These are phyloP conservation scores for Solanum hybrid DNA, from an alignment of 305 asterid genomes.

Conservation along the genomic window DNA sequence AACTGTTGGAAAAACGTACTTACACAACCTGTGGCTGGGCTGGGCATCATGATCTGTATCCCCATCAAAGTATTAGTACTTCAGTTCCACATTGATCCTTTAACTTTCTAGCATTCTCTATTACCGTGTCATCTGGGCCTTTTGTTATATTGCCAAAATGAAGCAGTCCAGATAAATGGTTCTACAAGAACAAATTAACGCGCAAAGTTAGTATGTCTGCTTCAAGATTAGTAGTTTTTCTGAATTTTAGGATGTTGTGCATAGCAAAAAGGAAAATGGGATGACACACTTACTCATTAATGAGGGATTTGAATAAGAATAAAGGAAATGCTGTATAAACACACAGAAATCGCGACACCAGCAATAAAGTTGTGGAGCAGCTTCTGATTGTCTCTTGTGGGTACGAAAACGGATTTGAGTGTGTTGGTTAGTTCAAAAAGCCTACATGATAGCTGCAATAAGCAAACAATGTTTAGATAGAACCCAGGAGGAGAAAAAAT, in stretches of 20 bases:
- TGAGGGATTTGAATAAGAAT: slow-evolving; percentile 65
- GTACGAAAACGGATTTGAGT: slow-evolving; percentile 70
- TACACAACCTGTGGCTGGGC: not conserved
- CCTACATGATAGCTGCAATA: slow-evolving; percentile 63
- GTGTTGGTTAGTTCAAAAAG: slow-evolving; percentile 86
- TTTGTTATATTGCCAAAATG: not conserved
- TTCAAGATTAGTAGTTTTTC: not conserved
- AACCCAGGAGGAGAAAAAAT: not conserved
- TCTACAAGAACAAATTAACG: not conserved
- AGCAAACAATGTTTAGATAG: not conserved
- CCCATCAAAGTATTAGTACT: not conserved
- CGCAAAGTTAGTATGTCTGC: not conserved
- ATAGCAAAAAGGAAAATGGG: not conserved
- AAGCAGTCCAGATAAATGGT: not conserved
- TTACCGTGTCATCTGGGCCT: not conserved
- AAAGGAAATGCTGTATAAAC: slow-evolving; percentile 52
- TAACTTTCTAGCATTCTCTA: not conserved
- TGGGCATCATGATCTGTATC: not conserved
- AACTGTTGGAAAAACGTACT: slow-evolving; percentile 1
- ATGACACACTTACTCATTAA: slow-evolving; percentile 37
- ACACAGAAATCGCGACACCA: slow-evolving; percentile 51
- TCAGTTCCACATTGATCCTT: not conserved
- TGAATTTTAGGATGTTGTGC: not conserved
- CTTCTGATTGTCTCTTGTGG: slow-evolving; percentile 58
- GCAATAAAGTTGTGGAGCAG: slow-evolving; percentile 63